Conservation (phyloP, 306 rosid genomes). For the Prunus kanzakura region DNA sequence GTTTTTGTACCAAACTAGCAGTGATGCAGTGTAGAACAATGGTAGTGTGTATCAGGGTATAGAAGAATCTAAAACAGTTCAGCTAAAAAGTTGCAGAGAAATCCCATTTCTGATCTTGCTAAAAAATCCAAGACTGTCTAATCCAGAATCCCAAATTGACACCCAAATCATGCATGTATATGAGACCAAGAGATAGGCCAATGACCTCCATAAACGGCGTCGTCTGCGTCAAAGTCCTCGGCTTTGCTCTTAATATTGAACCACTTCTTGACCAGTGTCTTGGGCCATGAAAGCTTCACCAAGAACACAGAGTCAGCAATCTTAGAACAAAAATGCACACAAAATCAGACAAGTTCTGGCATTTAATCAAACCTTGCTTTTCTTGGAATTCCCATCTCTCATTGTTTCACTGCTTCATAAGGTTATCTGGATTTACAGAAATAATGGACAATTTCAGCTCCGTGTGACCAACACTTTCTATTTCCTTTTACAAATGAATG, state of each 20-base stretch:
- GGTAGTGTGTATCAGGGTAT: conserved; percentile 12
- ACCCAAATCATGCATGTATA: conserved; percentile 31
- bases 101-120: conserved; percentile 12
- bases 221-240: conserved; percentile 90
- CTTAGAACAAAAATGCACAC: conserved; percentile 19
- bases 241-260: conserved; percentile 86
- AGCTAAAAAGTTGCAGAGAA: conserved; percentile 10
- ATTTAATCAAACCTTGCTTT: conserved; percentile 85
- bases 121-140: conserved; percentile 26
- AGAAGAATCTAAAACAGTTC: conserved; percentile 17
- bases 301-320: conserved; percentile 37
- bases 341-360: conserved; percentile 21
- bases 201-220: conserved; percentile 63
- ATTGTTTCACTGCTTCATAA: conserved; percentile 85
- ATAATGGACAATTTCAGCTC: conserved; percentile 21
- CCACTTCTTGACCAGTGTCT: conserved; percentile 95
- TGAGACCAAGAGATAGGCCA: conserved; percentile 16
- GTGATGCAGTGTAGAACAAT: conserved; percentile 27
- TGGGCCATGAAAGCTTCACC: conserved; percentile 95
- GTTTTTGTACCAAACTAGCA: conserved; percentile 18
- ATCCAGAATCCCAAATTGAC: conserved; percentile 24
- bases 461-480: neutral
- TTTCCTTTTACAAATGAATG: neutral
- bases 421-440: conserved; percentile 32
- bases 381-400: conserved; percentile 95